phyloP scores from a whole-genome alignment of 495 filamentous ascomycete genomes.

The Aspergillus bertholletiae region DNA sequence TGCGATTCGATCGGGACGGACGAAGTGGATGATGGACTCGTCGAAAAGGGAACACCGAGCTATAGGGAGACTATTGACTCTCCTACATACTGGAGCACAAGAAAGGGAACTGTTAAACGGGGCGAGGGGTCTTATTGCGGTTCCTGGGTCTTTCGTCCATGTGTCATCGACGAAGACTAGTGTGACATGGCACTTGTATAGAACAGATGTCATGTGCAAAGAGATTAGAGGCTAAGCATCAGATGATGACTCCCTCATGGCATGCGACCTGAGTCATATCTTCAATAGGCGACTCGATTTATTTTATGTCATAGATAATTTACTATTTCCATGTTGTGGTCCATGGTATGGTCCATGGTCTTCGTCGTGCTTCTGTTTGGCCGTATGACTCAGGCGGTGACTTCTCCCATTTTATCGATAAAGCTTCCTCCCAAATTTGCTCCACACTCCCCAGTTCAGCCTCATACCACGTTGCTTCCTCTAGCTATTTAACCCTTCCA shows the following conservation, averaged over 20 bases:
- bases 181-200: neutral
- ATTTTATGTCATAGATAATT: neutral
- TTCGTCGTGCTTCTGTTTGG: neutral
- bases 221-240: neutral
- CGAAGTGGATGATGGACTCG: constrained; percentile 7
- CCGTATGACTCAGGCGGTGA: constrained; percentile 26
- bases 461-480: constrained; percentile 1
- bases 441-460: neutral
- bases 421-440: constrained; percentile 24
- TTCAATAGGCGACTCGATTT: neutral
- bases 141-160: neutral
- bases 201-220: neutral
- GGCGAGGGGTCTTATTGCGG: neutral
- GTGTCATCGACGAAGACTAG: neutral
- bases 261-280: constrained; percentile 1
- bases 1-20: neutral
- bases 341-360: neutral
- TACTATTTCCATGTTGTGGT: neutral
- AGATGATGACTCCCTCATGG: constrained; percentile 1
- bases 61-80: constrained; percentile 6
- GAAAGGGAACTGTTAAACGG: neutral
- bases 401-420: constrained; percentile 39
- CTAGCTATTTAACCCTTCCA: neutral
- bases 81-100: constrained; percentile 3
- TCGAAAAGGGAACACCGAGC: neutral